phyloP scores from a whole-genome alignment of 352 stramenopile species.

The Pythium sp. region DNA sequence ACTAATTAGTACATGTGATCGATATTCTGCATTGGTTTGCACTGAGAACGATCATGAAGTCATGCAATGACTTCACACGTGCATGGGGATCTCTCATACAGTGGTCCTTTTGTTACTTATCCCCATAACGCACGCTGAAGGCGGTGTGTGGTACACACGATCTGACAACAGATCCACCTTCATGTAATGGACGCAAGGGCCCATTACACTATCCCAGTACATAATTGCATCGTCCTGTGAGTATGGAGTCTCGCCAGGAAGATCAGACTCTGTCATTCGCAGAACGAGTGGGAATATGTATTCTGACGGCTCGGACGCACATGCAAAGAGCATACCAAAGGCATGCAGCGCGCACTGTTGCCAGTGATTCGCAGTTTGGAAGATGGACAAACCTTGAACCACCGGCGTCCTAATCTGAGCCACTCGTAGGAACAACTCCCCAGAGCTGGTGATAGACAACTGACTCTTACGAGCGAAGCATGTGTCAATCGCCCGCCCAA shows the following conservation, averaged over 20 bases:
- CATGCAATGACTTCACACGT: no score
- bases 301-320: constrained; percentile 4
- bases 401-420: constrained; percentile 12
- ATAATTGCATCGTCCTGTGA: neutral
- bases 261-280: neutral
- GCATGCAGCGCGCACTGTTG: constrained; percentile 14
- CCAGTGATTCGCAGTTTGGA: constrained; percentile 7
- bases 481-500: constrained; percentile 19
- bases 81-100: no score
- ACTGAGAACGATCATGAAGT: no score
- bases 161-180: no score
- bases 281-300: constrained; percentile 12
- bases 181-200: no score
- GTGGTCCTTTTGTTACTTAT: no score
- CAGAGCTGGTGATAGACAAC: constrained; percentile 9
- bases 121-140: no score
- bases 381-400: constrained; percentile 13
- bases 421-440: constrained; percentile 16
- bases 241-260: neutral
- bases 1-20: no score
- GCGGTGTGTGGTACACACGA: no score
- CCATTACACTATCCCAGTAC: neutral
- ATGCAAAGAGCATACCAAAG: constrained; percentile 16
- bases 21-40: no score
- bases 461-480: constrained; percentile 23